Conservation (phyloP, 768 basidiomycete genomes). For the Russula brevipes region DNA sequence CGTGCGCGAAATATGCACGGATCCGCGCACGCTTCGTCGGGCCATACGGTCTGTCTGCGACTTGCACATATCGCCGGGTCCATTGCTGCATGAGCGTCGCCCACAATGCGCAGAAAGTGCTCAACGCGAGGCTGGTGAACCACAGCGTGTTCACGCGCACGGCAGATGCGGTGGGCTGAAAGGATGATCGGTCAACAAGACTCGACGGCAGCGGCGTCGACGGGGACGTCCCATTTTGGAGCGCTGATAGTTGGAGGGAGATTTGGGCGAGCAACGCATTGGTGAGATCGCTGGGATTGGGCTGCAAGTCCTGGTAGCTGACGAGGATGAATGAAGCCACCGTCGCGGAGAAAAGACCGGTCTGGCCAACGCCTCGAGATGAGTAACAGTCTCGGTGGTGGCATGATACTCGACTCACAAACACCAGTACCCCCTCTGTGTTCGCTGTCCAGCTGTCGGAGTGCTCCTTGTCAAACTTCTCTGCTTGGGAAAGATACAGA, state of each 20-base stretch:
- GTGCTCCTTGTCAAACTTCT: conserved; percentile 19
- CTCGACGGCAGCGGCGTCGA: background rate
- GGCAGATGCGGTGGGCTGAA: background rate
- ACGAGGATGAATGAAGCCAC: conserved; percentile 25
- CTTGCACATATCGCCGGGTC: conserved; percentile 19
- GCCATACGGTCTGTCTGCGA: conserved; percentile 14
- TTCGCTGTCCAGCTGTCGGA: conserved; percentile 23
- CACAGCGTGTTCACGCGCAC: conserved; percentile 22
- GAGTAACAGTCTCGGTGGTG: background rate
- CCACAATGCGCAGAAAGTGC: conserved; percentile 17
- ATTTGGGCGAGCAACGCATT: conserved; percentile 18
- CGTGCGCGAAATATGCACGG: conserved; percentile 16
- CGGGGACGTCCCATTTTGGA: background rate
- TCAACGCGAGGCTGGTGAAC: conserved; percentile 19
- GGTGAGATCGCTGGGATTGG: conserved; percentile 12
- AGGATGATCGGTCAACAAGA: background rate
- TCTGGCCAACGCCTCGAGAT: conserved; percentile 8
- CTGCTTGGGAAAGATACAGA: conserved; percentile 15
- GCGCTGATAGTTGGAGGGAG: conserved; percentile 14
- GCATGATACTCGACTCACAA: conserved; percentile 6
- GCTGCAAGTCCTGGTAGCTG: conserved; percentile 23
- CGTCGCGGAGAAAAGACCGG: conserved; percentile 28
- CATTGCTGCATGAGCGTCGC: conserved; percentile 25
- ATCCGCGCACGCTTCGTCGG: conserved; percentile 21
- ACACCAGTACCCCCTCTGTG: conserved; percentile 21